A percentile compares a stretch with the other conserved stretches of the same genome.
Conservation (phyloP, 2,329 filamentous ascomycete species). For the Beauveria varroae region DNA sequence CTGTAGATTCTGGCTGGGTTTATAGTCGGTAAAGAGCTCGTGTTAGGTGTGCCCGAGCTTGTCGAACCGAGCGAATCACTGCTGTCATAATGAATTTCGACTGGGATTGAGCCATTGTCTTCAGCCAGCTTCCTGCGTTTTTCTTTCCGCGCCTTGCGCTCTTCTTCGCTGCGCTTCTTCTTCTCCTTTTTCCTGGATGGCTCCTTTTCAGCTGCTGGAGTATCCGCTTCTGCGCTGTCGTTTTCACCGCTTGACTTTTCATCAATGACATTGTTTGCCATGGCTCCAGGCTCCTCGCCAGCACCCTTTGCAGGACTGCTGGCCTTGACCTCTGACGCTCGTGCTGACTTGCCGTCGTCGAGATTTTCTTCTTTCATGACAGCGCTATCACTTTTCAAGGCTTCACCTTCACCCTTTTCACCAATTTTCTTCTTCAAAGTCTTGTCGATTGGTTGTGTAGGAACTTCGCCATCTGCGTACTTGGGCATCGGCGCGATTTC, state of each 20-base stretch:
- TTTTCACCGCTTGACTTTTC: neutral
- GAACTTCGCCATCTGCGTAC: constrained; percentile 56
- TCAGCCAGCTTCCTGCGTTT: constrained; percentile 78
- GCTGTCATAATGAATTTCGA: constrained; percentile 71
- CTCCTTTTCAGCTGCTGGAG: constrained; percentile 16
- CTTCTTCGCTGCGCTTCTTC: constrained; percentile 90
- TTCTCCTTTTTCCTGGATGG: constrained; percentile 79
- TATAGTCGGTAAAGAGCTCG: constrained; percentile 58
- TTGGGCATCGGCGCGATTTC: constrained; percentile 86
- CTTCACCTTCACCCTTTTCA: constrained; percentile 67
- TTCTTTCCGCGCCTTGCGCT: constrained; percentile 86
- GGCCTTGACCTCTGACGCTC: neutral
- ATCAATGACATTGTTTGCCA: neutral
- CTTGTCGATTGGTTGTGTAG: constrained; percentile 15
- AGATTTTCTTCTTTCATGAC: constrained; percentile 39
- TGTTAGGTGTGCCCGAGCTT: constrained; percentile 18
- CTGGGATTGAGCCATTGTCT: constrained; percentile 77
- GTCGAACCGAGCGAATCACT: constrained; percentile 44
- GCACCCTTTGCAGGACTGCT: neutral
- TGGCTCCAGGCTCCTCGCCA: neutral
- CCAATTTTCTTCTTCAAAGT: constrained; percentile 51
- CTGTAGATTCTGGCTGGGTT: constrained; percentile 91
- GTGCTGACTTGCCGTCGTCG: constrained; percentile 14
- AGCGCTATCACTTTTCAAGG: constrained; percentile 60
- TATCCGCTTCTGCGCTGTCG: constrained; percentile 23